Percentiles rank a stretch among this genome's conserved stretches.
phyloP scores from a whole-genome alignment of 2,329 filamentous ascomycete genomes.

The Paecilomyces dactylethromorphus region DNA sequence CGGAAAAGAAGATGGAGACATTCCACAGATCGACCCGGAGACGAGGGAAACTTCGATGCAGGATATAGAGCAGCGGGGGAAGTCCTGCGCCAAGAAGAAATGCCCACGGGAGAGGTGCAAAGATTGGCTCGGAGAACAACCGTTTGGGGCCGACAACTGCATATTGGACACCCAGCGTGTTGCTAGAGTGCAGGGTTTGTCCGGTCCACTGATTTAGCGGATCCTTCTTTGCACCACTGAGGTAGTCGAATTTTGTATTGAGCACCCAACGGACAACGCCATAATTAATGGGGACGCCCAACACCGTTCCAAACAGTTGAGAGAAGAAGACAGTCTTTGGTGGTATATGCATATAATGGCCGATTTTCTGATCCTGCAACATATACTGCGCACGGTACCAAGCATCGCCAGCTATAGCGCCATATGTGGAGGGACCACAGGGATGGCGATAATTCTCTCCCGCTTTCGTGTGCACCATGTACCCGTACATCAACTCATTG shows the following conservation, averaged over 20 bases:
- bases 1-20: slow-evolving; percentile 56
- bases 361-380: slow-evolving; percentile 59
- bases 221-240: slow-evolving; percentile 46
- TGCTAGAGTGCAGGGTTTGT: slow-evolving; percentile 44
- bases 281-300: slow-evolving; percentile 58
- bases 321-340: slow-evolving; percentile 55
- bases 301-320: slow-evolving; percentile 52
- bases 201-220: slow-evolving; percentile 58
- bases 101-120: slow-evolving; percentile 22
- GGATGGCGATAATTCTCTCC: slow-evolving; percentile 49
- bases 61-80: slow-evolving; percentile 37
- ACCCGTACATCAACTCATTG: slow-evolving; percentile 55
- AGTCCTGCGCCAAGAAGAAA: slow-evolving; percentile 25
- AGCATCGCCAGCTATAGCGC: slow-evolving; percentile 54
- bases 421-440: slow-evolving; percentile 52
- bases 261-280: slow-evolving; percentile 56
- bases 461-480: slow-evolving; percentile 48
- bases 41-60: slow-evolving; percentile 49
- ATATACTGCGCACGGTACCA: slow-evolving; percentile 56
- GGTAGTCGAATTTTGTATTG: slow-evolving; percentile 49
- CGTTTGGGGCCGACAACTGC: slow-evolving; percentile 45
- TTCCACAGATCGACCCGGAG: slow-evolving; percentile 54
- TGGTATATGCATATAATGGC: slow-evolving; percentile 57
- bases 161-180: slow-evolving; percentile 55
- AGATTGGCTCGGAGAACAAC: slow-evolving; percentile 21